A percentile compares a stretch with the other conserved stretches of the same genome.
Evolutionary conservation across 176 grass and related monocot species (phyloP).

Genomic region (Thalia dealbata): DNA sequence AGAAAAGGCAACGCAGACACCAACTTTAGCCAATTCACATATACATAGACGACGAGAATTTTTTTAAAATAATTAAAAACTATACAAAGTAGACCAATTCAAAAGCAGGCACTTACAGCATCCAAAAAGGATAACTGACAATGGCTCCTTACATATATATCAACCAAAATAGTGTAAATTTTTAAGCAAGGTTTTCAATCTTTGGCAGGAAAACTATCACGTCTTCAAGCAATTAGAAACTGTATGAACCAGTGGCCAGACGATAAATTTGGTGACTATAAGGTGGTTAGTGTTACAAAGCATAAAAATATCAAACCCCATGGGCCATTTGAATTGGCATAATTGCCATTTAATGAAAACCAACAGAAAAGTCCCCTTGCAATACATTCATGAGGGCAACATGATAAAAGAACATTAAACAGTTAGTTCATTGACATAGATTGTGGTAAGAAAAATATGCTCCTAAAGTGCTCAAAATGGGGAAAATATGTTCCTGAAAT

Average conservation of each 20-base stretch:
- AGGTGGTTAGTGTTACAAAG: neutral
- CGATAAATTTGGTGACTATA: neutral
- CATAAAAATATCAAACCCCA: neutral
- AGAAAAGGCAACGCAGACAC: neutral
- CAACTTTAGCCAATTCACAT: neutral
- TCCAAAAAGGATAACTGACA: neutral
- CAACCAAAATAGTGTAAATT: neutral
- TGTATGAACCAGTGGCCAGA: too few relatives aligned
- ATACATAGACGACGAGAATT: neutral
- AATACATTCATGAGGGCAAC: neutral
- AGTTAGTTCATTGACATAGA: too few relatives aligned
- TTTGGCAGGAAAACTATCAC: neutral
- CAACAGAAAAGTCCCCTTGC: neutral
- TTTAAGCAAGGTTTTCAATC: neutral
- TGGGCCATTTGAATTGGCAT: neutral
- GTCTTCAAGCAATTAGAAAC: neutral
- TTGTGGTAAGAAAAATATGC: too few relatives aligned
- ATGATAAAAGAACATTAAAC: too few relatives aligned
- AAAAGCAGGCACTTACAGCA: neutral
- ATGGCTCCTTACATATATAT: neutral
- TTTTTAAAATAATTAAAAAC: neutral
- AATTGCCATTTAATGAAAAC: neutral
- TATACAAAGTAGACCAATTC: neutral
- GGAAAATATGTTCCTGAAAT: too few relatives aligned
- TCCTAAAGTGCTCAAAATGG: too few relatives aligned